These are phyloP conservation scores for Pseudocercospora ulei DNA, from an alignment of 2,329 filamentous ascomycete species.

Conservation along the genomic window DNA sequence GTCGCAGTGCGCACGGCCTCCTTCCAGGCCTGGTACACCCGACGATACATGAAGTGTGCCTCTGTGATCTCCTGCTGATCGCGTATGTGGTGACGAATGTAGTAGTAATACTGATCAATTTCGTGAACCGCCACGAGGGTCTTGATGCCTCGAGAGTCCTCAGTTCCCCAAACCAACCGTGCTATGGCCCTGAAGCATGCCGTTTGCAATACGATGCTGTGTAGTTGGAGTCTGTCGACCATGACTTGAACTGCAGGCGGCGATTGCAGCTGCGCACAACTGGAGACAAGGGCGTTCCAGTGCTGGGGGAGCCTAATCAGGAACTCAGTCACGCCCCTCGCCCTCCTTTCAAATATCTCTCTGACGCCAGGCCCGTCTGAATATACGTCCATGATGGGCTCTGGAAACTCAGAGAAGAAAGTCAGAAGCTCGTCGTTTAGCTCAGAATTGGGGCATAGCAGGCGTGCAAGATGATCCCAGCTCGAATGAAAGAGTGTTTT, in stretches of 20 bases:
- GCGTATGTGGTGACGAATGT: constrained; percentile 12
- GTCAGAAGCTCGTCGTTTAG: constrained; percentile 37
- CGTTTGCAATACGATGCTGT: constrained; percentile 46
- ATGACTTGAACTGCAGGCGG: constrained; percentile 53
- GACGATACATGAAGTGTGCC: constrained; percentile 14
- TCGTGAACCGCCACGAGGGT: constrained; percentile 21
- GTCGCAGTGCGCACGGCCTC: not conserved
- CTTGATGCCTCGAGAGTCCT: constrained; percentile 12
- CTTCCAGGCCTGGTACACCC: constrained; percentile 15
- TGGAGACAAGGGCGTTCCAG: constrained; percentile 18
- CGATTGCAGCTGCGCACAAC: constrained; percentile 35
- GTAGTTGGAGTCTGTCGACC: constrained; percentile 40
- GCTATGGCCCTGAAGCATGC: constrained; percentile 47
- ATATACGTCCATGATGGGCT: constrained; percentile 36
- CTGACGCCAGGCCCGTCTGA: constrained; percentile 34
- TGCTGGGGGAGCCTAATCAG: constrained; percentile 23
- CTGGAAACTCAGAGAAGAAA: constrained; percentile 47
- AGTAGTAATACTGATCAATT: constrained; percentile 21
- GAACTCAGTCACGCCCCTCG: constrained; percentile 21
- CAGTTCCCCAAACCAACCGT: constrained; percentile 39
- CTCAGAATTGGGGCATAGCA: constrained; percentile 42
- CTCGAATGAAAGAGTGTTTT: constrained; percentile 31
- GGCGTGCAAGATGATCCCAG: constrained; percentile 35
- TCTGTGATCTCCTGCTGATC: constrained; percentile 12
- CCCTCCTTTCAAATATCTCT: constrained; percentile 34